These are phyloP conservation scores for Dictyostelium citrinum DNA, from an alignment of 78 protist genomes.

Conservation along the genomic window DNA sequence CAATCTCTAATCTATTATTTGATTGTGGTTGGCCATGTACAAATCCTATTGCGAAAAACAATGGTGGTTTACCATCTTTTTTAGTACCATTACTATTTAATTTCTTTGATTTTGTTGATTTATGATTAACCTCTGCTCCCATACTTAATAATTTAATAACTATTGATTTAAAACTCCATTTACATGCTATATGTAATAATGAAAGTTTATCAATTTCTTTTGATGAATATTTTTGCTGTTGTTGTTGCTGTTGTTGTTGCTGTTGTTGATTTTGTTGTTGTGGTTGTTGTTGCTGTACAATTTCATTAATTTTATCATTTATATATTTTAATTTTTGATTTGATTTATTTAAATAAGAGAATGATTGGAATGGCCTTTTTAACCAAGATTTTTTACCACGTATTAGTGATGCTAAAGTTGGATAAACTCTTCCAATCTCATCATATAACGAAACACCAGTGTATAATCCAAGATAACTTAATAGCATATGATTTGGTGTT, in stretches of 20 bases:
- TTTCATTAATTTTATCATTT: background rate
- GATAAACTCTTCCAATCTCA: constrained; percentile 55
- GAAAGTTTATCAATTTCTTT: constrained; percentile 6
- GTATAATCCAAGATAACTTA: constrained; percentile 53
- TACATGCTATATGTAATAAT: constrained; percentile 47
- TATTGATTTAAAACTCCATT: constrained; percentile 55
- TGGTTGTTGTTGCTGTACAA: background rate
- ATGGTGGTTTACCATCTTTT: constrained; percentile 38
- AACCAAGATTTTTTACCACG: constrained; percentile 51
- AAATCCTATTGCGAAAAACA: constrained; percentile 22
- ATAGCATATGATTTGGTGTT: constrained; percentile 44
- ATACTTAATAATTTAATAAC: background rate
- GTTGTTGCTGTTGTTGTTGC: background rate
- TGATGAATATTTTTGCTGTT: background rate
- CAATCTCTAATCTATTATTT: background rate
- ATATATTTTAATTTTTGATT: constrained; percentile 11
- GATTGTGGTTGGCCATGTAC: constrained; percentile 63
- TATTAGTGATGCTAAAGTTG: constrained; percentile 36
- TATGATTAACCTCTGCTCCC: constrained; percentile 25
- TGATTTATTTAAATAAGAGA: background rate
- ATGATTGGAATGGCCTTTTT: constrained; percentile 26
- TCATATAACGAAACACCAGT: constrained; percentile 59
- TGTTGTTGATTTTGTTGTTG: background rate
- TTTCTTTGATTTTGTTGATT: background rate
- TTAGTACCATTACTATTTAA: background rate